These are phyloP conservation scores for Plectosphaerella cucumerina DNA, from an alignment of 2,329 filamentous ascomycete genomes.

Conservation along the genomic window DNA sequence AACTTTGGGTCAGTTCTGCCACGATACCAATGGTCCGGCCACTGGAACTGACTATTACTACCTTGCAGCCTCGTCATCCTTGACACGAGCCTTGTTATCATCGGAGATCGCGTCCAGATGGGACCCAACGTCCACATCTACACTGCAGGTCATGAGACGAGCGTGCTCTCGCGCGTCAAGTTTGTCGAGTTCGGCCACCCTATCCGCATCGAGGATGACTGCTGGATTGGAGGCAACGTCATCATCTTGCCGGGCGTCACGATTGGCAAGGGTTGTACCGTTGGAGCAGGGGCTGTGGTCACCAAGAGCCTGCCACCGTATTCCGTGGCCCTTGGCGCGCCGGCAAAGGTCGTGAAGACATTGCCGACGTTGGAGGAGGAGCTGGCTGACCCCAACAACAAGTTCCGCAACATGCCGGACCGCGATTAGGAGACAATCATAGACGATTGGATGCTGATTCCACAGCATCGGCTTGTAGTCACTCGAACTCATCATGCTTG, in stretches of 20 bases:
- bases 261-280: constrained; percentile 33
- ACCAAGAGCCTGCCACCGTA: constrained; percentile 30
- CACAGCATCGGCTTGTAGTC: too few relatives aligned
- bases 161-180: constrained; percentile 39
- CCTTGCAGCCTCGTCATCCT: constrained; percentile 34
- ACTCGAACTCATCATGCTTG: too few relatives aligned
- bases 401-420: constrained; percentile 19
- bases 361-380: constrained; percentile 16
- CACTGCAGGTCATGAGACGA: constrained; percentile 46
- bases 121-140: constrained; percentile 49
- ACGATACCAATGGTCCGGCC: not conserved
- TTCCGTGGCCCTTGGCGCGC: constrained; percentile 30
- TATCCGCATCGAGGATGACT: constrained; percentile 41
- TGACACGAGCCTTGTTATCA: constrained; percentile 46
- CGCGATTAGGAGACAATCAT: not conserved
- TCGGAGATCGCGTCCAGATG: constrained; percentile 46
- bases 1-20: constrained; percentile 40
- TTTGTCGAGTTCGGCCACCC: constrained; percentile 44
- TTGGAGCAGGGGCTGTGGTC: constrained; percentile 33
- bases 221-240: constrained; percentile 43
- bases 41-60: too few relatives aligned
- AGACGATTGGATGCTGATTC: too few relatives aligned
- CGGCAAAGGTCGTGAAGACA: constrained; percentile 25
- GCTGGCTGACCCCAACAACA: constrained; percentile 18
- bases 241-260: constrained; percentile 15